Evolutionary conservation across 805 yeast species (phyloP).

Genomic region (Pichia exigua): DNA sequence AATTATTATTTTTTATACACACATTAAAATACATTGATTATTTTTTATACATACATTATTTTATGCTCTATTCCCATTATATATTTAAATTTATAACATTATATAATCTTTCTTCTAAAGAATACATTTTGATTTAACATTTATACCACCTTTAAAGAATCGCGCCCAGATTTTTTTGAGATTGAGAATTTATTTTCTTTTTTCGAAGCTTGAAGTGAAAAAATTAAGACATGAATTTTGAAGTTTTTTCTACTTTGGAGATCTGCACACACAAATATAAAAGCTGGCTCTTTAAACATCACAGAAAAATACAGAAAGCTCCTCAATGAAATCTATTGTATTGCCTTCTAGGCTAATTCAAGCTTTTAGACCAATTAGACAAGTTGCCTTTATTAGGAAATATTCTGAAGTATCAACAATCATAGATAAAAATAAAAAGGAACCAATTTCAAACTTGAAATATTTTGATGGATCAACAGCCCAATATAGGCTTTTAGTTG

Average conservation of each 20-base stretch:
- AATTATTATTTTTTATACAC: background rate
- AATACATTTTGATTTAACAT: background rate
- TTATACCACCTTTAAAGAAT: too few relatives aligned
- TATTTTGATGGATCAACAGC: background rate
- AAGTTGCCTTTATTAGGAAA: background rate
- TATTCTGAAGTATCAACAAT: background rate
- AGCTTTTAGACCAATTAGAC: background rate
- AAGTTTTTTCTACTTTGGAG: too few relatives aligned
- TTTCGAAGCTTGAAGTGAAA: too few relatives aligned
- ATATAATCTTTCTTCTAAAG: background rate
- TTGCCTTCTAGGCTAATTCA: background rate
- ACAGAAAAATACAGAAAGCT: background rate
- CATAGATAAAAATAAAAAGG: background rate
- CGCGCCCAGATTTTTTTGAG: too few relatives aligned
- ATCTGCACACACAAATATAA: too few relatives aligned
- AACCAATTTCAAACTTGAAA: background rate
- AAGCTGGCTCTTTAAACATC: background rate
- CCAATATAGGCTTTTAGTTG: background rate
- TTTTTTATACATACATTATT: background rate
- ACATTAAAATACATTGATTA: background rate
- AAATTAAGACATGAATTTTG: too few relatives aligned
- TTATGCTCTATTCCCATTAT: background rate
- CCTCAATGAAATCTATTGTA: background rate
- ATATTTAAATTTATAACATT: background rate
- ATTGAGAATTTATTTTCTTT: too few relatives aligned